phyloP scores from a whole-genome alignment of 345 rosid genomes.

The Eucalyptus sp. region DNA sequence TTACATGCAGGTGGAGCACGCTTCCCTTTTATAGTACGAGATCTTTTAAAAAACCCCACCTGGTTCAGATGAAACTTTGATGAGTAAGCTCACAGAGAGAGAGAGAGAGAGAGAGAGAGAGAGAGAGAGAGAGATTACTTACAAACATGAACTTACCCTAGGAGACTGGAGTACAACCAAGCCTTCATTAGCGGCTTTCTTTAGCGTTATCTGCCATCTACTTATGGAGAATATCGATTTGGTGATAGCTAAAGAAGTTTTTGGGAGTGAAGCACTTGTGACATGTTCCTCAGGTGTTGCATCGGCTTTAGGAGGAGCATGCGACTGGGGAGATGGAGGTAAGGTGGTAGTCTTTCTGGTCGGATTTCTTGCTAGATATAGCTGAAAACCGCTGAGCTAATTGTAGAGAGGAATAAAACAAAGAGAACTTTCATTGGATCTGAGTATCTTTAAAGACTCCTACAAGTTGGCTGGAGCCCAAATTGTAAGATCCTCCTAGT shows the following conservation, averaged over 20 bases:
- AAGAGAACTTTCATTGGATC: not conserved
- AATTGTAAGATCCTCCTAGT: not conserved
- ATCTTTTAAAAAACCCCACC: constrained; percentile 79
- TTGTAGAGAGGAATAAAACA: not conserved
- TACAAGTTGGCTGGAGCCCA: not conserved
- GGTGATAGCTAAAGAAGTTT: not conserved
- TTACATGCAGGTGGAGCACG: constrained; percentile 59
- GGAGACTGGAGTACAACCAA: not conserved
- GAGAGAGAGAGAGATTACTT: not conserved
- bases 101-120: not conserved
- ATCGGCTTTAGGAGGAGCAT: not conserved
- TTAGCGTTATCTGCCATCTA: not conserved
- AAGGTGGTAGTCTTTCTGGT: not conserved
- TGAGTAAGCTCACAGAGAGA: not conserved
- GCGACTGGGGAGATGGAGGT: not conserved
- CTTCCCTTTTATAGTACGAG: constrained; percentile 66
- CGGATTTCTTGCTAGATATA: not conserved
- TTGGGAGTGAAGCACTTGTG: not conserved
- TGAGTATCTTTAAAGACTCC: not conserved
- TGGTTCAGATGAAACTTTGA: constrained; percentile 12
- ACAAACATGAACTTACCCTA: not conserved
- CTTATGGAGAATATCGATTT: not conserved
- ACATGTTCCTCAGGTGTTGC: not conserved
- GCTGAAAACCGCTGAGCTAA: not conserved
- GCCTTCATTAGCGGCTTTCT: not conserved